A percentile compares a stretch with the other conserved stretches of the same genome.
Evolutionary conservation across 2,329 filamentous ascomycete genomes (phyloP).

Genomic region (Aspergillus viridinutans): DNA sequence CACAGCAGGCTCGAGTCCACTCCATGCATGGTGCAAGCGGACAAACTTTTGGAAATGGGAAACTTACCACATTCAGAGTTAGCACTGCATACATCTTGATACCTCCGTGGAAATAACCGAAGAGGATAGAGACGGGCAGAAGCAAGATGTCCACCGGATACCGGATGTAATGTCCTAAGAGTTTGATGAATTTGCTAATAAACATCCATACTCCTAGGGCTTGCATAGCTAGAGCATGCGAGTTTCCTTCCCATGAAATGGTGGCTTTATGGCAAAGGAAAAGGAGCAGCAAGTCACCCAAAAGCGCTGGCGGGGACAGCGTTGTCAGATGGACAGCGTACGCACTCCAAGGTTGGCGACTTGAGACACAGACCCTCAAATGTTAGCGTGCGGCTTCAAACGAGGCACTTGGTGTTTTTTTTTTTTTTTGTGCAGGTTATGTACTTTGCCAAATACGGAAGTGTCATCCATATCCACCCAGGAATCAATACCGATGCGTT

Average conservation of each 20-base stretch:
- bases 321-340: conserved; percentile 92
- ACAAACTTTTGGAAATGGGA: conserved; percentile 5
- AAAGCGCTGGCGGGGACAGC: conserved; percentile 79
- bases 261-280: conserved; percentile 67
- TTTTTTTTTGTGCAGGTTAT: background rate
- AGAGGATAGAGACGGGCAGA: conserved; percentile 79
- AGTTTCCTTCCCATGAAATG: conserved; percentile 52
- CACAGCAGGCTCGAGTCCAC: conserved; percentile 1
- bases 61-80: conserved; percentile 76
- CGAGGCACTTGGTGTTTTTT: conserved; percentile 2
- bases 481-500: background rate
- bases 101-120: conserved; percentile 87
- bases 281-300: conserved; percentile 70
- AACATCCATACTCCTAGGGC: conserved; percentile 71
- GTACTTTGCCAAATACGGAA: conserved; percentile 12
- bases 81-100: conserved; percentile 87
- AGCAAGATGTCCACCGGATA: conserved; percentile 77
- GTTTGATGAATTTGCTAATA: conserved; percentile 87
- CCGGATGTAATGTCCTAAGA: conserved; percentile 78
- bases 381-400: conserved; percentile 23
- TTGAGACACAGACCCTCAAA: conserved; percentile 37
- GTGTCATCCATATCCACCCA: background rate
- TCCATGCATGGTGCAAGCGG: background rate
- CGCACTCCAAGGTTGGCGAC: conserved; percentile 87
- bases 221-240: conserved; percentile 55